Evolutionary conservation across 805 yeast genomes (phyloP), one percentile per base, ranked within the genome.

Genomic region (Saccharomycopsis javanensis): DNA sequence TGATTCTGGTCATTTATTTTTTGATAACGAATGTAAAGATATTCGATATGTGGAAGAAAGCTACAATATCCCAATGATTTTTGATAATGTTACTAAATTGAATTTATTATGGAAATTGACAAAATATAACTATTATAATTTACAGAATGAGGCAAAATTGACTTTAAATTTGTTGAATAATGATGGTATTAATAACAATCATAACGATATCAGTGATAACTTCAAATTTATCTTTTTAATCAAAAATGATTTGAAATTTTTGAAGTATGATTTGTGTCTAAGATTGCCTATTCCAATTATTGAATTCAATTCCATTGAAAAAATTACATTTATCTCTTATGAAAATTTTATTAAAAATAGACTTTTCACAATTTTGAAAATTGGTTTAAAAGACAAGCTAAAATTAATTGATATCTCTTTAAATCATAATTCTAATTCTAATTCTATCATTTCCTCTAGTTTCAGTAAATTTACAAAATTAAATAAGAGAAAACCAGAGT

Each of bases 101-200:
- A 90, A 92, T 67, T 71, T 91, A 34, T 71, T 92, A 54, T 88
- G 91, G 79, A 88, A 87, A 67, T 82, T 90, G 85, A 79, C 91
- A 1, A 74, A 74, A 46, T 76, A 83, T 62, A 81, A 92, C 0
- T 87, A 87, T 66, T 72, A 75, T 50, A 64, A 79, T 35, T 73
- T 92, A 59, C 80, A 79, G 57, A 78, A 77, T 60, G 82, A 81
- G 63, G 96, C 98, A 0, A 69, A 66, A 34, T 81, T 83, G 63
- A 85, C 98, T 0, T 73, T 86, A 59, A 72, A 68, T 4, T 74
- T 88, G 64, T 76, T 92, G 58, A 83, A 84, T 64, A 96, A 92
- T 67, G 48, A 42, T 42, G 48, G 48, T 42, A 20, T 42, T 13
- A 42, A 42, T 13, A 42, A 42, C 23, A 42, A 42, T 42, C 48